Conservation (phyloP, 176 grass and related monocot genomes). For the maize (Zea mays) region DNA sequence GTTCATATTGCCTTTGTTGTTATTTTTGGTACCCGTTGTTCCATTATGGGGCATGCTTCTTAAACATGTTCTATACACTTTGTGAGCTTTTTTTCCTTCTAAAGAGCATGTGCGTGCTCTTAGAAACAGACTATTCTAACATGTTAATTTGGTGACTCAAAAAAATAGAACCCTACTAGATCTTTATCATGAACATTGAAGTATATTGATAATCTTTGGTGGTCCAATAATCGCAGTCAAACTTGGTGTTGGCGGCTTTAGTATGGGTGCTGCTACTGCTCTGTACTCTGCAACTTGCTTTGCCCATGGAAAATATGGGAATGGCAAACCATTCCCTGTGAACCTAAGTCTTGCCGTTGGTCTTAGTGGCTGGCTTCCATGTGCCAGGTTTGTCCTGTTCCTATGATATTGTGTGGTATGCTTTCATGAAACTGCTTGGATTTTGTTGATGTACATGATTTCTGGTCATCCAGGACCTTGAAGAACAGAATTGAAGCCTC, state of each 20-base stretch:
- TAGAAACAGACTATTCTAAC: conserved; percentile 16
- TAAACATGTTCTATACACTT: not conserved
- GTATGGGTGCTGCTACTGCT: conserved; percentile 90
- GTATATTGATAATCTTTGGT: conserved; percentile 22
- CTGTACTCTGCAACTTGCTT: conserved; percentile 90
- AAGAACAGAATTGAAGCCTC: conserved; percentile 86
- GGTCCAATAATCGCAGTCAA: conserved; percentile 62
- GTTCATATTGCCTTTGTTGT: not conserved
- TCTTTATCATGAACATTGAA: not conserved
- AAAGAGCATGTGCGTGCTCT: not conserved
- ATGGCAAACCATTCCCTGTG: conserved; percentile 84
- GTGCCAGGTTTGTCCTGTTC: conserved; percentile 59
- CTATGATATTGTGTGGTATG: conserved; percentile 21
- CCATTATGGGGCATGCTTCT: not conserved
- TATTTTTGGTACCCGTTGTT: not conserved
- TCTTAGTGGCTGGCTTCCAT: conserved; percentile 97
- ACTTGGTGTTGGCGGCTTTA: conserved; percentile 92
- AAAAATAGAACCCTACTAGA: not conserved
- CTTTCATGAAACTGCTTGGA: not conserved
- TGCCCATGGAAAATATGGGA: conserved; percentile 88
- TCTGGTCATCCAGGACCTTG: conserved; percentile 57
- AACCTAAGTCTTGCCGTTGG: conserved; percentile 74
- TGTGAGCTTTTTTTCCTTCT: not conserved
- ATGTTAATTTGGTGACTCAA: conserved; percentile 4
- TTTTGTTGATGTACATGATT: conserved; percentile 12